Evolutionary conservation across 2,329 filamentous ascomycete genomes (phyloP), one percentile per base, ranked within the genome.

Genomic region (Incumbomyces lentus): DNA sequence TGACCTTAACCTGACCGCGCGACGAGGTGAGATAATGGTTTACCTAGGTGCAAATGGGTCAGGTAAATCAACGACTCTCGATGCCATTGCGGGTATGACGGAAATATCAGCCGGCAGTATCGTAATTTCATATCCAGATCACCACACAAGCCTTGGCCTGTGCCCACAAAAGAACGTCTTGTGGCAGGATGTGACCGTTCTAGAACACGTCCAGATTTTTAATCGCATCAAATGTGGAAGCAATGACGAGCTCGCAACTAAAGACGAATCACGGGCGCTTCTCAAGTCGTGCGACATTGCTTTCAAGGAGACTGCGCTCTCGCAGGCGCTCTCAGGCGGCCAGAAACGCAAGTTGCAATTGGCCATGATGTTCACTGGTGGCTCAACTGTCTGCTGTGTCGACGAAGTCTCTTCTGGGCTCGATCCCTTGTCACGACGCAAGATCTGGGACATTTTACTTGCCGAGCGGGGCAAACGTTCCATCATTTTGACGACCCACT

Each of bases 91-190:
- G 10, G 89, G 89, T 2, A 75, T 90, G 42, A 86, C 82, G 56
- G 84, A 78, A 37, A 73, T 90, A 17, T 87, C 85, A 0, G 79
- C 75, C 48, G 89, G 89, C 2, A 73, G 73, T 2, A 92, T 95
- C 54, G 78, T 76, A 18, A 81, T 95, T 38, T 37, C 36, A 32
- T 86, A 84, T 4, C 82, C 80, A 4, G 81, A 89, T 53, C 82
- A 81, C 1, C 81, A 79, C 8, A 85, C 85, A 8, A 86, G 86
- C 0, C 74, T 95, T 16, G 89, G 89, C 12, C 81, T 94, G 35
- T 90, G 87, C 47, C 89, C 89, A 0, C 89, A 95, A 62, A 89
- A 90, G 70, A 95, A 95, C 57, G 89, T 95, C 5, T 74, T 95
- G 29, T 95, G 89, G 88, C 84, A 90, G 55, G 82, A 88, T 48